These are phyloP conservation scores for Seiridium unicorne DNA, from an alignment of 2,329 filamentous ascomycete species.

Conservation along the genomic window DNA sequence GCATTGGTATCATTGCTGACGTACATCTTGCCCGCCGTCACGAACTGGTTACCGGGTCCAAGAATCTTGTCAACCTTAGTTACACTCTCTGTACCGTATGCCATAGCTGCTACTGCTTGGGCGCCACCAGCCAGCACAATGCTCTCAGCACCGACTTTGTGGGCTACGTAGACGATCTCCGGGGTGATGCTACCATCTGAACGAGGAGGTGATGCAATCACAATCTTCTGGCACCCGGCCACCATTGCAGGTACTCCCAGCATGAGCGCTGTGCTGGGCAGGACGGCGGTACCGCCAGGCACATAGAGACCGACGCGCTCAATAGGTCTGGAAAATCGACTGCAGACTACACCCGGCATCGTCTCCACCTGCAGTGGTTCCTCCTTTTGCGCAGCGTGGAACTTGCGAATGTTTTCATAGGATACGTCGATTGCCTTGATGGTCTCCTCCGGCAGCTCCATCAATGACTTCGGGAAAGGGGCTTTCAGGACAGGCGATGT, in stretches of 20 bases:
- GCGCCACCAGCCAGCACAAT: slow-evolving; percentile 95
- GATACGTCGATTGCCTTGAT: slow-evolving; percentile 90
- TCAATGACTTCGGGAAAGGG: slow-evolving; percentile 80
- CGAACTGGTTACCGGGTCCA: slow-evolving; percentile 96
- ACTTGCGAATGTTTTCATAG: slow-evolving; percentile 90
- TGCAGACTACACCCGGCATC: slow-evolving; percentile 96
- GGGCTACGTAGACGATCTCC: slow-evolving; percentile 94
- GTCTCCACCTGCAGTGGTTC: slow-evolving; percentile 85
- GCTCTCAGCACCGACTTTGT: slow-evolving; percentile 93
- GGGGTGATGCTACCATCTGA: slow-evolving; percentile 88
- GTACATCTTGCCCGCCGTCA: slow-evolving; percentile 97
- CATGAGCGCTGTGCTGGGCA: slow-evolving; percentile 97
- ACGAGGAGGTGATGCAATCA: slow-evolving; percentile 88
- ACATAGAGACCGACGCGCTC: slow-evolving; percentile 96
- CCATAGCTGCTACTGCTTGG: slow-evolving; percentile 93
- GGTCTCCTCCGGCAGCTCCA: slow-evolving; percentile 82
- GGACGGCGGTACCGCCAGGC: slow-evolving; percentile 92
- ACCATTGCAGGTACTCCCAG: slow-evolving; percentile 97
- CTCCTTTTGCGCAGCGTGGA: slow-evolving; percentile 89
- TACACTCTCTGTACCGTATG: slow-evolving; percentile 92
- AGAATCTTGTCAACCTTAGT: slow-evolving; percentile 99
- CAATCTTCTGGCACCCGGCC: slow-evolving; percentile 91
- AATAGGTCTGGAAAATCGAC: slow-evolving; percentile 87
- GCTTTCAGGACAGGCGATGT: slow-evolving; percentile 86
- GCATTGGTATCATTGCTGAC: slow-evolving; percentile 97